These are phyloP conservation scores for Besnoitia besnoiti DNA, from an alignment of 169 alveolate genomes.

Conservation along the genomic window DNA sequence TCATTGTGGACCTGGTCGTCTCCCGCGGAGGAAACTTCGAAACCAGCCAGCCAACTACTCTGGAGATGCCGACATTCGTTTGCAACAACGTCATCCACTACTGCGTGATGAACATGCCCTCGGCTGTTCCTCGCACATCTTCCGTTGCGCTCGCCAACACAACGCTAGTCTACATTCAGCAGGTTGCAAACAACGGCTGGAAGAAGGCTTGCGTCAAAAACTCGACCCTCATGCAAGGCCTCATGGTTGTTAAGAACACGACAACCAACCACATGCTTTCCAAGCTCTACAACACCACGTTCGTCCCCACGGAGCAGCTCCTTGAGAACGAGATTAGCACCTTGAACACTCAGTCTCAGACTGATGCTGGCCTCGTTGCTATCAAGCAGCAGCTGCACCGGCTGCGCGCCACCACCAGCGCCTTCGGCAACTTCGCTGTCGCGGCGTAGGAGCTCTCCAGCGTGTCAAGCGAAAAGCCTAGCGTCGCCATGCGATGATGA, in stretches of 20 bases:
- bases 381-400: conserved; percentile 28
- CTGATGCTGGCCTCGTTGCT: not conserved
- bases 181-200: conserved; percentile 62
- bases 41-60: conserved; percentile 44
- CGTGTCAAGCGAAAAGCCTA: no score
- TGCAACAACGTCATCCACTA: conserved; percentile 41
- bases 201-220: conserved; percentile 30
- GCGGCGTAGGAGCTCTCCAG: no score
- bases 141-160: conserved; percentile 33
- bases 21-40: conserved; percentile 54
- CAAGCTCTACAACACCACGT: not conserved
- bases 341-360: not conserved
- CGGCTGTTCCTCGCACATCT: conserved; percentile 50
- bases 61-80: conserved; percentile 41
- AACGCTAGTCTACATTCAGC: conserved; percentile 44
- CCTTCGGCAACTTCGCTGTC: conserved; percentile 28
- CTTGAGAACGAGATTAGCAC: conserved; percentile 21
- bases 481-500: no score
- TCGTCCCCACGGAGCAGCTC: conserved; percentile 41
- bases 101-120: conserved; percentile 49
- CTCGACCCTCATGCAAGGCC: conserved; percentile 45
- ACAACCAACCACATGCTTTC: conserved; percentile 21
- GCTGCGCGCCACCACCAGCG: not conserved
- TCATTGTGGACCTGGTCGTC: conserved; percentile 50
- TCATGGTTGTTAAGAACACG: conserved; percentile 39